A percentile compares a stretch with the other conserved stretches of the same genome.
These are phyloP conservation scores for Straminergon stramineum DNA, from an alignment of 225 moss, liverwort and hornwort species.

Conservation along the genomic window DNA sequence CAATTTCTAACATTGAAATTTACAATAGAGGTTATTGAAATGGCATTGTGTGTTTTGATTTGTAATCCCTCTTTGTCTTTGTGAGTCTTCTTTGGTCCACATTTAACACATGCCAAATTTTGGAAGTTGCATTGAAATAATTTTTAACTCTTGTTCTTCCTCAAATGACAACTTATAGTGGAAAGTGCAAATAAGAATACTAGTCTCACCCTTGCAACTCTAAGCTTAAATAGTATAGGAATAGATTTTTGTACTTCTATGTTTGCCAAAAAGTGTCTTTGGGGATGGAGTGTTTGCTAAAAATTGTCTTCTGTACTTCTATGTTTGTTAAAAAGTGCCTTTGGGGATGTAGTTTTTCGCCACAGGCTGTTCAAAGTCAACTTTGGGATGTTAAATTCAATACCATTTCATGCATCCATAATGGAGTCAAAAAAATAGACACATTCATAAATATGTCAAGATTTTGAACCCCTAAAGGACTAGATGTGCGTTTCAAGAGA, in stretches of 20 bases:
- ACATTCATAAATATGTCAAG: fast-evolving
- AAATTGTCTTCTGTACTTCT: no score
- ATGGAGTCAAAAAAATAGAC: background rate
- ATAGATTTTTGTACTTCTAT: background rate
- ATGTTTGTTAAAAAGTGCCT: no score
- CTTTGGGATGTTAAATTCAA: background rate
- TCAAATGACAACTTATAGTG: background rate
- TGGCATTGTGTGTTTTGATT: background rate
- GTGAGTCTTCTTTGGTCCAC: background rate
- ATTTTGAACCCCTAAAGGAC: background rate
- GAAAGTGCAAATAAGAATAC: background rate
- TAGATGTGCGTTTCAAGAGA: fast-evolving
- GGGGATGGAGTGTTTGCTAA: no score
- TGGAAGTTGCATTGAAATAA: background rate
- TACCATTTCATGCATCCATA: background rate
- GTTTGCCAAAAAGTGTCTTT: no score
- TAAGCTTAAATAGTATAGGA: fast-evolving
- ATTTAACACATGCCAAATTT: background rate
- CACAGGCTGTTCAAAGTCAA: background rate
- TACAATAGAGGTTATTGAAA: background rate
- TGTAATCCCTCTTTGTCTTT: background rate
- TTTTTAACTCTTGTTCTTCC: no score
- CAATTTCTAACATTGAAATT: no score
- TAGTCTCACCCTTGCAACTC: background rate
- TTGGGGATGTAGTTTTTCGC: background rate